Percentiles rank a stretch among this genome's conserved stretches.
Conservation (phyloP, 2,329 filamentous ascomycete species). For the Fonsecaea pedrosoi region DNA sequence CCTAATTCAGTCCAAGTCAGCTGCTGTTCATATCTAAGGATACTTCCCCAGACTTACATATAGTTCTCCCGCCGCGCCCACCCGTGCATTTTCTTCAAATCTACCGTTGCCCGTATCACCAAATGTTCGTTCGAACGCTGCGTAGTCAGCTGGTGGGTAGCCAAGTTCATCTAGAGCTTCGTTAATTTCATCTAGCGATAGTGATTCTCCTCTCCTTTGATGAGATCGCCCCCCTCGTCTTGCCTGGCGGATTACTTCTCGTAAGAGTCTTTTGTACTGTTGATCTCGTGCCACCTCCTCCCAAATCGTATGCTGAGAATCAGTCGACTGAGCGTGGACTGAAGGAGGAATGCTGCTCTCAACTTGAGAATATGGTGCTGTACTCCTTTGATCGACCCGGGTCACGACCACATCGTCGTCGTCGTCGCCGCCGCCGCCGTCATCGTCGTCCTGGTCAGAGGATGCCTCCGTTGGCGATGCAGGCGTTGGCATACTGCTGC, state of each 20-base stretch:
- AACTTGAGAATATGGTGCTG: background rate
- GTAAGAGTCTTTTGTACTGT: constrained; percentile 24
- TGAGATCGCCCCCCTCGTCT: constrained; percentile 1
- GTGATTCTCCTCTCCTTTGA: constrained; percentile 1
- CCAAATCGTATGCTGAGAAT: constrained; percentile 1
- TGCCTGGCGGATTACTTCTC: constrained; percentile 24
- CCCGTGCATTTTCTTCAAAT: constrained; percentile 23
- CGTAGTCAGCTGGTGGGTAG: constrained; percentile 10
- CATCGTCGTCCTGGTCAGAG: background rate
- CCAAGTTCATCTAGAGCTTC: constrained; percentile 23
- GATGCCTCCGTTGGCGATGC: background rate
- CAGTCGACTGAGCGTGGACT: constrained; percentile 1
- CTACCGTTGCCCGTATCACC: constrained; percentile 12
- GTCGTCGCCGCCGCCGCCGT: background rate
- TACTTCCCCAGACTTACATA: constrained; percentile 26
- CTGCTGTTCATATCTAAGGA: background rate
- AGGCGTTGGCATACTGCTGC: constrained; percentile 1
- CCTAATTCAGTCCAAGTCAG: constrained; percentile 12
- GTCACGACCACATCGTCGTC: constrained; percentile 5
- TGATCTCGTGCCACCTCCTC: constrained; percentile 13
- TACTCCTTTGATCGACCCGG: constrained; percentile 13
- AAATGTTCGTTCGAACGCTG: constrained; percentile 15
- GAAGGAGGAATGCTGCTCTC: constrained; percentile 9
- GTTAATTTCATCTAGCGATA: constrained; percentile 30
- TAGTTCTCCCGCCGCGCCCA: constrained; percentile 34